A percentile compares a stretch with the other conserved stretches of the same genome.
Conservation (phyloP, 2,329 filamentous ascomycete species). For the Xylariaceae sp. region DNA sequence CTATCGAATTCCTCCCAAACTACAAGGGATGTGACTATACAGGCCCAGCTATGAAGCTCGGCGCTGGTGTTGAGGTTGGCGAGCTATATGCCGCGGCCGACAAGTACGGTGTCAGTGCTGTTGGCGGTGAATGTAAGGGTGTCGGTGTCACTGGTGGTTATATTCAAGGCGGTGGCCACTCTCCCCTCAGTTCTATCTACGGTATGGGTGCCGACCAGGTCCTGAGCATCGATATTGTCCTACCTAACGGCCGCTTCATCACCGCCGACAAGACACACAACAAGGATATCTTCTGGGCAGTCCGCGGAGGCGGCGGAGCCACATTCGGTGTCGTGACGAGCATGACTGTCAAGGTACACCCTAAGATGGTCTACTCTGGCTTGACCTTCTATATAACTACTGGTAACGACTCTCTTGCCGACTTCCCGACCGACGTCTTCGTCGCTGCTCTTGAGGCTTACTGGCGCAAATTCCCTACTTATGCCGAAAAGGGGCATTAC, state of each 20-base stretch:
- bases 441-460: constrained; percentile 43
- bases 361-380: constrained; percentile 44
- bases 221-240: constrained; percentile 54
- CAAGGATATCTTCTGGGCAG: constrained; percentile 55
- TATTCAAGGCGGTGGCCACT: constrained; percentile 58
- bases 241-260: constrained; percentile 50
- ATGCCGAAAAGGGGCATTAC: constrained; percentile 39
- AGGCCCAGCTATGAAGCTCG: constrained; percentile 61
- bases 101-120: constrained; percentile 53
- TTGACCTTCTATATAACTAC: constrained; percentile 41
- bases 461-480: constrained; percentile 42
- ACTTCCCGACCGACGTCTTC: constrained; percentile 32
- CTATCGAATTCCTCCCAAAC: constrained; percentile 37
- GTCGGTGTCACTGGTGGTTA: constrained; percentile 57
- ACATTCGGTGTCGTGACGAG: constrained; percentile 51
- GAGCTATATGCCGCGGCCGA: constrained; percentile 60
- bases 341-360: constrained; percentile 46
- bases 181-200: constrained; percentile 53
- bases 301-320: constrained; percentile 51
- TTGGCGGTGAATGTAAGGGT: constrained; percentile 58
- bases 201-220: constrained; percentile 57
- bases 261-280: constrained; percentile 49
- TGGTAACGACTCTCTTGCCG: constrained; percentile 33
- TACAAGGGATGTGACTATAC: constrained; percentile 44
- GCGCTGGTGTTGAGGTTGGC: constrained; percentile 58